phyloP scores from a whole-genome alignment of 1,139 yeast genomes.

The Lodderomyces theae region DNA sequence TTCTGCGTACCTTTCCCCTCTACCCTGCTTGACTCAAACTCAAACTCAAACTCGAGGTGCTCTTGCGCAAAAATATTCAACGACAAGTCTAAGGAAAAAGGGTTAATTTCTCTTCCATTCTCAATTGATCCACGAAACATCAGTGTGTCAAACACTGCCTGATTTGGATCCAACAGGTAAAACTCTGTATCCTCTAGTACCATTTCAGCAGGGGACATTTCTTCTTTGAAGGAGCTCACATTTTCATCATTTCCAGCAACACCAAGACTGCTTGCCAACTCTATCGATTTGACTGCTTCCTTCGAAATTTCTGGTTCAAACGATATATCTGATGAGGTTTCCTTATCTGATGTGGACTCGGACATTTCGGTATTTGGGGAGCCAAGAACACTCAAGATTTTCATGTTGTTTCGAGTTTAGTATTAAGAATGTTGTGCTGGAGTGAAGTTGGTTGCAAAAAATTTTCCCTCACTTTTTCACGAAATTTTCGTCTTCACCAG shows the following conservation, averaged over 20 bases:
- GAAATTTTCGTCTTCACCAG: no score
- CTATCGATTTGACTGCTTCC: not conserved
- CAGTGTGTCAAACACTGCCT: constrained; percentile 1
- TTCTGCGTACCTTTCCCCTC: not conserved
- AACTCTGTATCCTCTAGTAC: not conserved
- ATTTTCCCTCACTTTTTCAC: not conserved
- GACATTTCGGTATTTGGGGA: not conserved
- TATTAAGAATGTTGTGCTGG: no score
- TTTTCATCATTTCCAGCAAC: no score
- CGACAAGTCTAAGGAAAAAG: not conserved
- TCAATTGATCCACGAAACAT: not conserved
- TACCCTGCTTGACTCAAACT: no score
- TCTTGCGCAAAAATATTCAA: not conserved
- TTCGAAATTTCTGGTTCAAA: not conserved
- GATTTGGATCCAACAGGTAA: constrained; percentile 1
- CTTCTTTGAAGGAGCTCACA: no score
- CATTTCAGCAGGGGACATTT: no score
- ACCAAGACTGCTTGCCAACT: no score
- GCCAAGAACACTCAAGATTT: not conserved
- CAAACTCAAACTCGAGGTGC: not conserved
- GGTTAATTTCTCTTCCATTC: not conserved
- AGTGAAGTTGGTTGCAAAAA: not conserved
- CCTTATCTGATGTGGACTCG: not conserved
- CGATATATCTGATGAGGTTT: no score
- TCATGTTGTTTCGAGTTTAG: not conserved